Evolutionary conservation across 1,284 basidiomycete genomes (phyloP).

Genomic region (Irpex sp.): DNA sequence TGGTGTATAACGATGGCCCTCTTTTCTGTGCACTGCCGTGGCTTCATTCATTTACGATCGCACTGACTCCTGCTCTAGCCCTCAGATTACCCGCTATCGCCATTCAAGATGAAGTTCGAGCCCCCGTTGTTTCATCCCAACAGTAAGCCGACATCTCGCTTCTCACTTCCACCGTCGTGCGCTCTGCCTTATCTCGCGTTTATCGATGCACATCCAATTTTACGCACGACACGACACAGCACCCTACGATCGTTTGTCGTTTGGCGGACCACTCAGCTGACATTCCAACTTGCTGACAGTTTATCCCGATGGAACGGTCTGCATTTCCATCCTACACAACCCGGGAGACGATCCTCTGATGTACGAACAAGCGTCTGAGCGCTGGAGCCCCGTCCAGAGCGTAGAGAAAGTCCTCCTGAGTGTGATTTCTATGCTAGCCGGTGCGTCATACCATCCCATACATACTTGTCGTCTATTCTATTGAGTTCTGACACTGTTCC

Average conservation of each 20-base stretch:
- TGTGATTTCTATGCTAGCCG: slow-evolving; percentile 98
- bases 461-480: slow-evolving; percentile 4
- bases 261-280: not conserved
- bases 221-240: not conserved
- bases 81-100: slow-evolving; percentile 88
- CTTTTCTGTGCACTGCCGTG: not conserved
- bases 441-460: slow-evolving; percentile 35
- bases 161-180: not conserved
- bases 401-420: slow-evolving; percentile 96
- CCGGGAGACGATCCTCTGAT: slow-evolving; percentile 93
- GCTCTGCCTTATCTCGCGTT: not conserved
- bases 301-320: slow-evolving; percentile 94
- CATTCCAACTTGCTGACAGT: slow-evolving; percentile 39
- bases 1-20: not conserved
- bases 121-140: slow-evolving; percentile 98
- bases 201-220: slow-evolving; percentile 1
- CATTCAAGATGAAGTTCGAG: slow-evolving; percentile 98
- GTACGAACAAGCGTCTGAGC: slow-evolving; percentile 93
- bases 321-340: slow-evolving; percentile 97
- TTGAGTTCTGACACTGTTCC: not conserved
- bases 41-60: not conserved
- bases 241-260: not conserved
- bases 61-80: slow-evolving; percentile 52
- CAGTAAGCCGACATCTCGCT: slow-evolving; percentile 50
- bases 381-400: slow-evolving; percentile 97